Conservation (phyloP, 371 early-diverging fungal genomes). For the Apophysomyces trapeziformis region DNA sequence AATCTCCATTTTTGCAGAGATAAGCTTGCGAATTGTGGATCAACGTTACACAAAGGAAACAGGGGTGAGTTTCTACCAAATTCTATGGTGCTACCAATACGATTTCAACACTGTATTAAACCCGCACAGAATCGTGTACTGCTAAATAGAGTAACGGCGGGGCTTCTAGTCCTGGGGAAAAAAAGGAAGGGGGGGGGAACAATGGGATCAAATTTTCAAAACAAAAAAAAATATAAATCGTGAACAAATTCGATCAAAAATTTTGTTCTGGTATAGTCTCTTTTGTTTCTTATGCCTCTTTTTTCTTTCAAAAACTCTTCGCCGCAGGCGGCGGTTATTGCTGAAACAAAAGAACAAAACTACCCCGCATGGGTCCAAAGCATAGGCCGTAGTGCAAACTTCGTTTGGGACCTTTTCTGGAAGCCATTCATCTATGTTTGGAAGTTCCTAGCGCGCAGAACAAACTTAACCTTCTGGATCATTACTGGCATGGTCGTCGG, state of each 20-base stretch:
- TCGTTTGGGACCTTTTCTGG: neutral
- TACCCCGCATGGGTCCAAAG: neutral
- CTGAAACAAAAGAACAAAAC: neutral
- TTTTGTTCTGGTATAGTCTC: slow-evolving; percentile 13
- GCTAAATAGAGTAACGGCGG: neutral
- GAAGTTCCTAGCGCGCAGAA: slow-evolving; percentile 41
- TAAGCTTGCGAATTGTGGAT: slow-evolving; percentile 9
- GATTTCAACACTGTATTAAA: neutral
- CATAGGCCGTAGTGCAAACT: neutral
- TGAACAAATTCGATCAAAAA: slow-evolving; percentile 10
- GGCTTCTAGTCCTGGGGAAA: neutral
- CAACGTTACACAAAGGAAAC: slow-evolving; percentile 6
- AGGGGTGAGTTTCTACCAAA: neutral
- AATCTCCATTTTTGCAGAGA: neutral
- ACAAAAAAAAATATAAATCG: slow-evolving; percentile 13
- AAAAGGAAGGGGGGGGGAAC: neutral
- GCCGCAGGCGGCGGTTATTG: slow-evolving; percentile 7
- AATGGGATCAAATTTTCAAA: neutral
- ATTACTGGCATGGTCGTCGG: slow-evolving; percentile 64
- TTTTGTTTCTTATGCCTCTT: slow-evolving; percentile 12
- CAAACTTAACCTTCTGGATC: slow-evolving; percentile 68
- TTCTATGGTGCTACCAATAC: neutral
- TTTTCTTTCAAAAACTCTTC: slow-evolving; percentile 7
- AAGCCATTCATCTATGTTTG: slow-evolving; percentile 10
- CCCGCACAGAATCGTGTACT: neutral